Evolutionary conservation across 495 filamentous ascomycete species (phyloP).

Genomic region (Penicillium macrosclerotiorum): DNA sequence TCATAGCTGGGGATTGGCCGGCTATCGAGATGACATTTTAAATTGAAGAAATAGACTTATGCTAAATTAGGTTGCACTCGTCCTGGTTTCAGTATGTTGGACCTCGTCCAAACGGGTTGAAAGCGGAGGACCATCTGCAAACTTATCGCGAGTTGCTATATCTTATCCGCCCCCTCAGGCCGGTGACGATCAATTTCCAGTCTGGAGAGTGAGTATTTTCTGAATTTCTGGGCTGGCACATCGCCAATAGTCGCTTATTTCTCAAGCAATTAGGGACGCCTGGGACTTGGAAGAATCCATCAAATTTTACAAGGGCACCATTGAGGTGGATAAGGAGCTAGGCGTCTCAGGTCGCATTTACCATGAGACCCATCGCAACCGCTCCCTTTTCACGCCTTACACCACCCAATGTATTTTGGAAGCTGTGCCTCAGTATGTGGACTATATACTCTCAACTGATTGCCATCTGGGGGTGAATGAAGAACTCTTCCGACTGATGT

Average conservation of each 20-base stretch:
- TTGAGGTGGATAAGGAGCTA: conserved; percentile 21
- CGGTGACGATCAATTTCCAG: conserved; percentile 23
- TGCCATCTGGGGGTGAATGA: no score
- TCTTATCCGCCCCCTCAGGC: conserved; percentile 9
- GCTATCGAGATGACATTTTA: neutral
- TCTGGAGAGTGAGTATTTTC: conserved; percentile 22
- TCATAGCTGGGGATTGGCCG: neutral
- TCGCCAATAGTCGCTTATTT: neutral
- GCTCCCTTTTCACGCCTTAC: conserved; percentile 27
- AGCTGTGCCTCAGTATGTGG: conserved; percentile 23
- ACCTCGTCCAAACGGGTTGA: conserved; percentile 17
- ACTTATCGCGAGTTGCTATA: conserved; percentile 19
- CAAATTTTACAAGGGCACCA: conserved; percentile 21
- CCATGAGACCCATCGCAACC: conserved; percentile 31
- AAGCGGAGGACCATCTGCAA: conserved; percentile 15
- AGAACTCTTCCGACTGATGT: no score
- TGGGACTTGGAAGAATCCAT: conserved; percentile 28
- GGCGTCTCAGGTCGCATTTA: conserved; percentile 21
- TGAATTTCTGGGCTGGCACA: no score
- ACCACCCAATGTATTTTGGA: conserved; percentile 14
- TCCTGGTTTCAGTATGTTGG: conserved; percentile 23
- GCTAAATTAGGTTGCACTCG: conserved; percentile 12
- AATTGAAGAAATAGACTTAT: neutral
- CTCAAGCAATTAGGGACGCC: conserved; percentile 16
- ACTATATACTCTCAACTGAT: neutral